Conservation (phyloP, 768 basidiomycete genomes). For the Suillus lakei region DNA sequence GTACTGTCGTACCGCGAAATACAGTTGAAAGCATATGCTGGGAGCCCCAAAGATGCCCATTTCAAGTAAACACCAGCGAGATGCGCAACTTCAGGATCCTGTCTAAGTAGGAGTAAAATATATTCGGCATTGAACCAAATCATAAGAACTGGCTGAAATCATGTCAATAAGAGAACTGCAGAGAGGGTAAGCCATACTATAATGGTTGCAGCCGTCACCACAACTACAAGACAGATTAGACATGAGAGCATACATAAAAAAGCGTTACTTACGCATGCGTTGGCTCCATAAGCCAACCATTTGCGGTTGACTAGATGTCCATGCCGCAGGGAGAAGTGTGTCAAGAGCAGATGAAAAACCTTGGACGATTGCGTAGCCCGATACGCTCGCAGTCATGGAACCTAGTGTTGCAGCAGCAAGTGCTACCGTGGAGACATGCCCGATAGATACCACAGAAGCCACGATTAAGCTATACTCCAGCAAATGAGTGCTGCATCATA, state of each 20-base stretch:
- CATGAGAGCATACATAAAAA: neutral
- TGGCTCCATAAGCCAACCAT: slow-evolving; percentile 92
- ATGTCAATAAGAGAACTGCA: neutral
- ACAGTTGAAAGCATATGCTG: slow-evolving; percentile 65
- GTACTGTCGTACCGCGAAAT: slow-evolving; percentile 46
- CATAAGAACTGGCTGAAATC: slow-evolving; percentile 53
- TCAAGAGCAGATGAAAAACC: slow-evolving; percentile 88
- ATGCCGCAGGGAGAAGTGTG: slow-evolving; percentile 92
- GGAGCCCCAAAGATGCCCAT: slow-evolving; percentile 78
- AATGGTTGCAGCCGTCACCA: slow-evolving; percentile 61
- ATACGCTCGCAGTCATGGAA: slow-evolving; percentile 72
- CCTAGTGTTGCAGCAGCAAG: slow-evolving; percentile 83
- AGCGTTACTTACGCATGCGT: slow-evolving; percentile 68
- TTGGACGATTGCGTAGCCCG: slow-evolving; percentile 67
- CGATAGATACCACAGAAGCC: slow-evolving; percentile 84
- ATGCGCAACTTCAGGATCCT: slow-evolving; percentile 84
- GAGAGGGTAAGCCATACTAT: slow-evolving; percentile 50
- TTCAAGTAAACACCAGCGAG: slow-evolving; percentile 76
- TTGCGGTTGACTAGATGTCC: slow-evolving; percentile 85
- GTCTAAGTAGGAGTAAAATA: slow-evolving; percentile 73
- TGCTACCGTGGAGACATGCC: slow-evolving; percentile 88
- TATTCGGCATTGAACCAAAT: slow-evolving; percentile 86
- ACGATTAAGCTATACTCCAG: slow-evolving; percentile 90
- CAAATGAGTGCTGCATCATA: slow-evolving; percentile 65
- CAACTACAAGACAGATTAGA: slow-evolving; percentile 42